phyloP scores from a whole-genome alignment of 1,284 basidiomycete species.

The Grifola frondosa region DNA sequence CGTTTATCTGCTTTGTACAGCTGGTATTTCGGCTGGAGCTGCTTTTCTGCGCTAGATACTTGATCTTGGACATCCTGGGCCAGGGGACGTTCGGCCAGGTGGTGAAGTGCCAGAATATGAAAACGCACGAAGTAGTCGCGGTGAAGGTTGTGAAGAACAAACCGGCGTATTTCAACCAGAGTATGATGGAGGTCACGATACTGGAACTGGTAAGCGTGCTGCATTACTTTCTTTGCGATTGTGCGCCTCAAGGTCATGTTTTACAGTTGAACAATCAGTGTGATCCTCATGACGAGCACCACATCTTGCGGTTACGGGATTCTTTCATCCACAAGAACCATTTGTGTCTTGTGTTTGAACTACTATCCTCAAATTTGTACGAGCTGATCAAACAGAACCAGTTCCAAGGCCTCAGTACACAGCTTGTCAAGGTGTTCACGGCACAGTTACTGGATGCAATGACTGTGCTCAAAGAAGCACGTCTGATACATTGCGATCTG shows the following conservation, averaged over 20 bases:
- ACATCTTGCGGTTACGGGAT: slow-evolving; percentile 93
- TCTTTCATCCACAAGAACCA: slow-evolving; percentile 98
- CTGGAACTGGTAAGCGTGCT: slow-evolving; percentile 86
- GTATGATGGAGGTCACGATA: slow-evolving; percentile 99
- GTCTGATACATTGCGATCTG: slow-evolving; percentile 96
- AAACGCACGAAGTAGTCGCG: slow-evolving; percentile 96
- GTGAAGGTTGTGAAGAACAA: slow-evolving; percentile 99
- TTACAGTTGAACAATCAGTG: slow-evolving; percentile 87
- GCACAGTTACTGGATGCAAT: slow-evolving; percentile 92
- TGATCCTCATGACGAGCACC: slow-evolving; percentile 94
- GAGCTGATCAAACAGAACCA: slow-evolving; percentile 99
- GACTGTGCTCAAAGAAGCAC: slow-evolving; percentile 90
- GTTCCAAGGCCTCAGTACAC: slow-evolving; percentile 95
- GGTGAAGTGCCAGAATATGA: slow-evolving; percentile 99
- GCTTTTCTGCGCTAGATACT: slow-evolving; percentile 59
- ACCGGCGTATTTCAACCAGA: slow-evolving; percentile 98
- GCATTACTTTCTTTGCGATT: not conserved
- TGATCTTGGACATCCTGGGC: slow-evolving; percentile 96
- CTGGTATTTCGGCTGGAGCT: not conserved
- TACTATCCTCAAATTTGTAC: slow-evolving; percentile 96
- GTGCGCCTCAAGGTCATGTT: slow-evolving; percentile 6
- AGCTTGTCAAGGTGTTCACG: slow-evolving; percentile 97
- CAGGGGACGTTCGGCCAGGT: slow-evolving; percentile 99
- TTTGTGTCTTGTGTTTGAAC: slow-evolving; percentile 96
- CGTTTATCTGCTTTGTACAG: slow-evolving; percentile 33